phyloP scores from a whole-genome alignment of 164 flowering plant species.

The Akebia trifoliata region DNA sequence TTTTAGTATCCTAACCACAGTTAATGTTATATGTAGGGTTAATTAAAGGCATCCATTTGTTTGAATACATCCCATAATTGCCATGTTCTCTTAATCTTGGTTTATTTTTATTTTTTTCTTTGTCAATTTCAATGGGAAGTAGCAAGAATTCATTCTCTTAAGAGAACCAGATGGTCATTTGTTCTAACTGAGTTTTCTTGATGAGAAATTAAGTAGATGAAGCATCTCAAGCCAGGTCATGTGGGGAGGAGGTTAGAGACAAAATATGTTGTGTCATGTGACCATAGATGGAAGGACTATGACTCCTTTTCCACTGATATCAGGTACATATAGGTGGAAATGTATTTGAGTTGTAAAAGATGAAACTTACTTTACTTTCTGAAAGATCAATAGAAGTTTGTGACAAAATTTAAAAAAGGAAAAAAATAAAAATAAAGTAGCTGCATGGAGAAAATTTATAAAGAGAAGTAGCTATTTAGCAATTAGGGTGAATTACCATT shows the following conservation, averaged over 20 bases:
- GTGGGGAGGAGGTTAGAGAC: conserved; percentile 4
- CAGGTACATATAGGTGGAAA: neutral
- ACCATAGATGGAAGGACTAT: conserved; percentile 3
- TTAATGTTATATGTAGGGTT: too few species aligned
- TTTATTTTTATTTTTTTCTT: too few species aligned
- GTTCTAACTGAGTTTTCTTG: neutral
- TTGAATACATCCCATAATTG: too few species aligned
- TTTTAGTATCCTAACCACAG: too few species aligned
- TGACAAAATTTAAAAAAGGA: too few species aligned
- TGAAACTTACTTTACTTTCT: conserved; percentile 2
- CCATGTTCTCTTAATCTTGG: too few species aligned
- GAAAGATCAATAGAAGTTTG: neutral
- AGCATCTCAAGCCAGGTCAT: neutral
- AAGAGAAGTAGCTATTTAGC: too few species aligned
- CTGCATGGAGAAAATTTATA: too few species aligned
- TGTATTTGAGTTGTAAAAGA: neutral
- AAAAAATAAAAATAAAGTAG: neutral
- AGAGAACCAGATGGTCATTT: neutral
- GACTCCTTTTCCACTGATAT: neutral
- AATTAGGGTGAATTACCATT: too few species aligned
- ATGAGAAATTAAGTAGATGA: neutral
- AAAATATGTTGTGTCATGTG: conserved; percentile 6
- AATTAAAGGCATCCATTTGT: too few species aligned
- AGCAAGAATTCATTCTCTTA: neutral
- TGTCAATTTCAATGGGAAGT: neutral